Base-by-base conservation (phyloP, 1,284 basidiomycete species). In the Clitocybe nebularis region DNA sequence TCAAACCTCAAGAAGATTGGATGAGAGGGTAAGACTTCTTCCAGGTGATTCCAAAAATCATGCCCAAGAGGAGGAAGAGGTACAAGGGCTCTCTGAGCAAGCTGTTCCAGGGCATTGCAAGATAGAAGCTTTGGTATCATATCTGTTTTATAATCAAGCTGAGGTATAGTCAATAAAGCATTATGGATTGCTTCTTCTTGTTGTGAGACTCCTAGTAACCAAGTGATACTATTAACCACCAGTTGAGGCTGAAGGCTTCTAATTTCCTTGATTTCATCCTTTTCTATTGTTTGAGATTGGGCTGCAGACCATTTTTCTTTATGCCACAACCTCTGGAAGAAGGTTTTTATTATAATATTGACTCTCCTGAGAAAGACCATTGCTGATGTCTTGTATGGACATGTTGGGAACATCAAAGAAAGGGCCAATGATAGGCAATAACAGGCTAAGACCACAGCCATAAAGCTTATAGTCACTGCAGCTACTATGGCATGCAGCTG, bases 181-280 rank as follows among this genome's bases (percentile, higher is more conserved):
- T 46, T 30, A 14, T 46, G 40, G 19, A 43, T 46, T 5, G 28
- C 37, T 2, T 34, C 16, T 26, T 46, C 45, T 39, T 46, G 33
- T 19, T 43, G 39, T 25, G 45, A 46, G 19, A 37, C 17, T 22
- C 21, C 36, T 26, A 46, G 17, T 19, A 46, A 28, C 45, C 45
- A 46, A 25, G 40, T 37, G 7, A 46, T 25, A n/a, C 45, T 32
- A 39, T 38, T 43, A 3, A 43, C 36, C 20, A 25, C 21, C n/a
- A 46, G 21, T 28, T 46, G 34, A 37, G 34, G 19, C 13, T 46
- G 45, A 6, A 37, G 35, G 9, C 16, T 19, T 26, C 32, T 42
- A 6, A 46, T 46, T 39, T 46, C 45, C n/a, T 34, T 25, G 6
- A 46, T 42, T 26, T 46, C 45, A n/a, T 9, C 24, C 17, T 39